phyloP scores from a whole-genome alignment of 768 basidiomycete genomes.

The Lepiota subincarnata region DNA sequence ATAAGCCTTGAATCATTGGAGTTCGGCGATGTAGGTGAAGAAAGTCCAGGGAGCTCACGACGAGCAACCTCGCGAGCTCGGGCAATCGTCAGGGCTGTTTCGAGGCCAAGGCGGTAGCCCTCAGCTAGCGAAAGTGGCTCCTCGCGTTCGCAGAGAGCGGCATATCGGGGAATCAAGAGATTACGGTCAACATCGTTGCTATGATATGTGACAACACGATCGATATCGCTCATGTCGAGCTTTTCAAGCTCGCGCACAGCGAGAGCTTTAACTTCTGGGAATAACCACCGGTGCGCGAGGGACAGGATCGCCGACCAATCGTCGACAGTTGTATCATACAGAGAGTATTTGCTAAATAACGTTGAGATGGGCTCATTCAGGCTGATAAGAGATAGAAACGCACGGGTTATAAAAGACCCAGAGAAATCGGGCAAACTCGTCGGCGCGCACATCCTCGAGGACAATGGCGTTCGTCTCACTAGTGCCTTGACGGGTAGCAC shows the following conservation, averaged over 20 bases:
- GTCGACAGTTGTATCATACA: conserved; percentile 44
- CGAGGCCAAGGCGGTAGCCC: conserved; percentile 50
- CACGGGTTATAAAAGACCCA: conserved; percentile 59
- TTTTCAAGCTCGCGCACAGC: conserved; percentile 55
- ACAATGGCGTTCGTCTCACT: conserved; percentile 39
- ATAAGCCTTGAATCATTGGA: conserved; percentile 28
- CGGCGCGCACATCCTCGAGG: conserved; percentile 28
- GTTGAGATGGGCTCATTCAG: background rate
- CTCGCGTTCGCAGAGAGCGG: conserved; percentile 45
- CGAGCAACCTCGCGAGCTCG: conserved; percentile 48
- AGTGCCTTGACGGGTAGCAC: conserved; percentile 30
- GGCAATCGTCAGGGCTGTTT: conserved; percentile 50
- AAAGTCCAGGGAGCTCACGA: conserved; percentile 27
- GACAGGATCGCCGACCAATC: conserved; percentile 54
- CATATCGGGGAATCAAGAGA: conserved; percentile 50
- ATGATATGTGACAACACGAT: conserved; percentile 57
- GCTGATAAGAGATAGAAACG: conserved; percentile 11
- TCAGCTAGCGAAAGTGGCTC: conserved; percentile 51
- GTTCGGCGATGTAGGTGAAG: conserved; percentile 32
- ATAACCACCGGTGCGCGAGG: conserved; percentile 53
- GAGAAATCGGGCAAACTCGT: conserved; percentile 42
- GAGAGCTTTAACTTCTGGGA: conserved; percentile 45
- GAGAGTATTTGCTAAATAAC: conserved; percentile 45
- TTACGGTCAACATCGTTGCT: conserved; percentile 41
- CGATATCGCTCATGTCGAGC: conserved; percentile 37